phyloP scores from a whole-genome alignment of 768 basidiomycete genomes.

The Mycena haematopus region DNA sequence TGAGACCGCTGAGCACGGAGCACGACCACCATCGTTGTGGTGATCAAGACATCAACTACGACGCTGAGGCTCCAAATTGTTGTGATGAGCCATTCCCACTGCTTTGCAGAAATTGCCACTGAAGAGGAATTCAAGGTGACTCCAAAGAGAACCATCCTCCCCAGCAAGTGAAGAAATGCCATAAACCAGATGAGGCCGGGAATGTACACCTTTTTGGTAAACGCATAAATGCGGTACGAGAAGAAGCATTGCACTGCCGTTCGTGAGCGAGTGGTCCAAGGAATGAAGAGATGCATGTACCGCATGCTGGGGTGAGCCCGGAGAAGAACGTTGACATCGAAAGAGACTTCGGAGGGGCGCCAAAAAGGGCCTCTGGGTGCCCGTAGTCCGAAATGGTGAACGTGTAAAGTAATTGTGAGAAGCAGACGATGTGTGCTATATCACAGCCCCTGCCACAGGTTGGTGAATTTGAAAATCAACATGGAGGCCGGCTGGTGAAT shows the following conservation, averaged over 20 bases:
- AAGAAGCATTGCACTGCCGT: conserved; percentile 8
- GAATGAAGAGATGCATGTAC: background rate
- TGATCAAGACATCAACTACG: background rate
- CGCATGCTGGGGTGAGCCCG: background rate
- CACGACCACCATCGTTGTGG: conserved; percentile 3
- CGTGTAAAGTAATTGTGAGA: background rate
- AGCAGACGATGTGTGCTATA: background rate
- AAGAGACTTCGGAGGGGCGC: background rate
- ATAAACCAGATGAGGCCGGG: conserved; percentile 3
- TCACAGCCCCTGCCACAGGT: background rate
- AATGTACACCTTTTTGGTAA: background rate
- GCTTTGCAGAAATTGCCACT: background rate
- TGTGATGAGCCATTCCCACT: conserved; percentile 7
- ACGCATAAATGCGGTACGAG: conserved; percentile 2
- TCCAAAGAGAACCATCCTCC: background rate
- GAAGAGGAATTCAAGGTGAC: background rate
- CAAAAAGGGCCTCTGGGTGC: background rate
- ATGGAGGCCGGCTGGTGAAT: background rate
- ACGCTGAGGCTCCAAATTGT: background rate
- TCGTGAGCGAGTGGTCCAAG: background rate
- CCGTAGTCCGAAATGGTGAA: conserved; percentile 8
- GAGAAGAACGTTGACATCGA: background rate
- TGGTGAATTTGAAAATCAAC: background rate
- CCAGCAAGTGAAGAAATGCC: background rate
- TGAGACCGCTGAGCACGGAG: background rate